A percentile compares a stretch with the other conserved stretches of the same genome.
Evolutionary conservation across 1,284 basidiomycete species (phyloP).

Genomic region (Austroboletus niveus): DNA sequence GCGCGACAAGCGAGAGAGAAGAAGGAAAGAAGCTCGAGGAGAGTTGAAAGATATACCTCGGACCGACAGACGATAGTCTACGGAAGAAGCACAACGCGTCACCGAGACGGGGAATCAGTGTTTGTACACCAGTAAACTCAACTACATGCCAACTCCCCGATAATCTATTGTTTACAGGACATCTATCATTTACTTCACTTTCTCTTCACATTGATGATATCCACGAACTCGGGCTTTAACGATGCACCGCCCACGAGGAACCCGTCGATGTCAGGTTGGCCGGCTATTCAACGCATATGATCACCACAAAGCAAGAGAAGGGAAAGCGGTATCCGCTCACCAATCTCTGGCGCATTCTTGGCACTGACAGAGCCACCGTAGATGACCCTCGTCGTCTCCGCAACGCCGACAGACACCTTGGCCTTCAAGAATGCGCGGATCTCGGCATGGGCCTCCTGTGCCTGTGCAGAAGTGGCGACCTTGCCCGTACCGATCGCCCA

Average conservation of each 20-base stretch:
- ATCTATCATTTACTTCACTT: constrained; percentile 2
- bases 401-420: constrained; percentile 68
- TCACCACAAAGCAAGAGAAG: not conserved
- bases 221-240: constrained; percentile 94
- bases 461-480: constrained; percentile 89
- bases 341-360: constrained; percentile 83
- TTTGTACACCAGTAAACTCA: too few species aligned
- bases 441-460: constrained; percentile 89
- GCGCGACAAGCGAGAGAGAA: too few species aligned
- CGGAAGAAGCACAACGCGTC: too few species aligned
- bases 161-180: too few species aligned
- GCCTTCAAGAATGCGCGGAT: constrained; percentile 77
- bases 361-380: constrained; percentile 95
- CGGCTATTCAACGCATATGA: constrained; percentile 42
- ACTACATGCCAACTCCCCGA: too few species aligned
- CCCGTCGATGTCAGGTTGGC: constrained; percentile 89
- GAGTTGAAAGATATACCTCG: too few species aligned
- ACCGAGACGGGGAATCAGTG: too few species aligned
- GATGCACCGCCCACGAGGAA: constrained; percentile 99
- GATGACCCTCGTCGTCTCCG: constrained; percentile 83
- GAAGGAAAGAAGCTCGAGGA: too few species aligned
- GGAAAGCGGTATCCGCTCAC: constrained; percentile 43
- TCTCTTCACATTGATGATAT: constrained; percentile 82
- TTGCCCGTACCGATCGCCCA: constrained; percentile 99
- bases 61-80: too few species aligned